These are phyloP conservation scores for Wickerhamiella galacta DNA, from an alignment of 805 yeast species.

Conservation along the genomic window DNA sequence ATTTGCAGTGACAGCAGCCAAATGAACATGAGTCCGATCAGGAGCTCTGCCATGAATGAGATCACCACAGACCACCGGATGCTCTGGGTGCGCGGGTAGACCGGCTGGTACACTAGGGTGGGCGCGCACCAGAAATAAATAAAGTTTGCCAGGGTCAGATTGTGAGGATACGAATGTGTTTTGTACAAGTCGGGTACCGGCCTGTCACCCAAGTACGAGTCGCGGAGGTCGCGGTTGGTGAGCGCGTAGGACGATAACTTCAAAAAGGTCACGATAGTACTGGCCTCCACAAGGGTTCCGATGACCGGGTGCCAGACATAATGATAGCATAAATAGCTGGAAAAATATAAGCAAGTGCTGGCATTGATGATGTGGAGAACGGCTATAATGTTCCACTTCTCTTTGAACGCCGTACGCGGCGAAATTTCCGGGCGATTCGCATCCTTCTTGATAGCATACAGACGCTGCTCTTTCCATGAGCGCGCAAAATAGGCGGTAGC, in stretches of 20 bases:
- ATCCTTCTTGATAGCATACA: not conserved
- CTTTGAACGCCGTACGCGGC: slow-evolving; percentile 8
- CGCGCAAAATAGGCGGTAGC: slow-evolving; percentile 13
- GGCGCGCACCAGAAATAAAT: slow-evolving; percentile 31
- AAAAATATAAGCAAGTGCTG: slow-evolving; percentile 4
- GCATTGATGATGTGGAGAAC: slow-evolving; percentile 22
- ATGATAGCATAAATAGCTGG: slow-evolving; percentile 15
- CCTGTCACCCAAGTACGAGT: slow-evolving; percentile 15
- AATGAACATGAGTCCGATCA: slow-evolving; percentile 19
- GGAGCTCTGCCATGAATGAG: slow-evolving; percentile 24
- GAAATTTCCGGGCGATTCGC: not conserved
- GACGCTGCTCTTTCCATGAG: not conserved
- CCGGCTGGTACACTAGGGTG: slow-evolving; percentile 33
- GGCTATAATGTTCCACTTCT: slow-evolving; percentile 20
- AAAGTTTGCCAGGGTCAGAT: slow-evolving; percentile 23
- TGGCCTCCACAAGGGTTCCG: slow-evolving; percentile 28
- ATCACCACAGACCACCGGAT: slow-evolving; percentile 21
- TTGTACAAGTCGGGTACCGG: slow-evolving; percentile 23
- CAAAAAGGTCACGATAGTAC: slow-evolving; percentile 26
- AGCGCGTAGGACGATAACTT: slow-evolving; percentile 29
- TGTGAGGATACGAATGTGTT: slow-evolving; percentile 25
- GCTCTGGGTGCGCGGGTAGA: slow-evolving; percentile 25
- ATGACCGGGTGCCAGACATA: slow-evolving; percentile 26
- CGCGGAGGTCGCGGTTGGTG: slow-evolving; percentile 30
- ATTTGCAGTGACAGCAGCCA: slow-evolving; percentile 27